phyloP scores from a whole-genome alignment of 2,329 filamentous ascomycete species.

The Knufia petricola region DNA sequence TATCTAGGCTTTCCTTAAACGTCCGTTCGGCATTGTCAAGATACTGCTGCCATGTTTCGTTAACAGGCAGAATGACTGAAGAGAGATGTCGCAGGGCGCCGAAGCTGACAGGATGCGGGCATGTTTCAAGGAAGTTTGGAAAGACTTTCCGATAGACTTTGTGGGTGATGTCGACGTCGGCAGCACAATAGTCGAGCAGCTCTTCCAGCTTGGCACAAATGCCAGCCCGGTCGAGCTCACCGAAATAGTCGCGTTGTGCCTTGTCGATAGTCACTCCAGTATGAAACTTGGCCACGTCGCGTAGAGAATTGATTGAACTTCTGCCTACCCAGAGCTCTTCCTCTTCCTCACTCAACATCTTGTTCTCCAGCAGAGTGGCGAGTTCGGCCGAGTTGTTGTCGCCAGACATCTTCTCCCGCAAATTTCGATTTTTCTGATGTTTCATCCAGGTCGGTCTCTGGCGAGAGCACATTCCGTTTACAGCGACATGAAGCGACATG shows the following conservation, averaged over 20 bases:
- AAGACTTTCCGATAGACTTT: conserved; percentile 91
- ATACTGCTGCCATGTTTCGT: conserved; percentile 80
- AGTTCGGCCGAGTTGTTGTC: conserved; percentile 64
- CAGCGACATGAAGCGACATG: conserved; percentile 95
- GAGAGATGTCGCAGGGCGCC: conserved; percentile 88
- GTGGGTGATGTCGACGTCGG: conserved; percentile 87
- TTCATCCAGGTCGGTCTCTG: conserved; percentile 97
- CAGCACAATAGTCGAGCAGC: conserved; percentile 86
- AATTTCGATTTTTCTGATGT: conserved; percentile 79
- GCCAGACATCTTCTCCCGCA: conserved; percentile 67
- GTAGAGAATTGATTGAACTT: conserved; percentile 88
- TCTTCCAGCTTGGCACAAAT: conserved; percentile 65
- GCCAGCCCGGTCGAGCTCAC: conserved; percentile 63
- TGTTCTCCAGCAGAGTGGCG: conserved; percentile 58
- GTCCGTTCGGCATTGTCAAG: conserved; percentile 73
- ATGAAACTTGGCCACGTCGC: conserved; percentile 94
- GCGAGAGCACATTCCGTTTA: conserved; percentile 97
- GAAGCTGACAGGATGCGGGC: conserved; percentile 95
- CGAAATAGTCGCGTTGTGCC: conserved; percentile 73
- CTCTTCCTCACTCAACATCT: conserved; percentile 65
- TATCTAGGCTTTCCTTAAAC: conserved; percentile 65
- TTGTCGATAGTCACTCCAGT: conserved; percentile 89
- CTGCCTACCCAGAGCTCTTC: conserved; percentile 92
- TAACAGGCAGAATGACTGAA: conserved; percentile 81
- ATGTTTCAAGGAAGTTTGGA: conserved; percentile 76